phyloP scores from a whole-genome alignment of 768 basidiomycete species.

The Naganishia vishniacii region DNA sequence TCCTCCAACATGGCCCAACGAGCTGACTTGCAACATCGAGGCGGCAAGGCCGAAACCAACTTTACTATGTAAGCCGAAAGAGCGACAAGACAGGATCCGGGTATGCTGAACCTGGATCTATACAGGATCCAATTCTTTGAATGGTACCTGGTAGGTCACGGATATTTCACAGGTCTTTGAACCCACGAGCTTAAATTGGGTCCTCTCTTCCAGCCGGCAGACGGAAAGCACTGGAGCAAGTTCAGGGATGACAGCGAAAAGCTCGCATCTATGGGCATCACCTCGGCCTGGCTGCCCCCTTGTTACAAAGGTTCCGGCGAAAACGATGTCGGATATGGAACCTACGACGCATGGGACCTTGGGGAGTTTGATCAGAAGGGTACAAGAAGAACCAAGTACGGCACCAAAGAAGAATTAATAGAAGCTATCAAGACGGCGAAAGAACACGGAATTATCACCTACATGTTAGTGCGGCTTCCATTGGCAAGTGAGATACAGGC shows the following conservation, averaged over 20 bases:
- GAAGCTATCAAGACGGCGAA: slow-evolving; percentile 64
- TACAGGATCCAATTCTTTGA: slow-evolving; percentile 29
- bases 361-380: slow-evolving; percentile 36
- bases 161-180: neutral
- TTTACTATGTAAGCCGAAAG: slow-evolving; percentile 23
- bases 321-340: slow-evolving; percentile 15
- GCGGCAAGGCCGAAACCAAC: slow-evolving; percentile 18
- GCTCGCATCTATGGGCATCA: slow-evolving; percentile 49
- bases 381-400: slow-evolving; percentile 66
- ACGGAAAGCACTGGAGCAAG: slow-evolving; percentile 49
- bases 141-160: slow-evolving; percentile 23
- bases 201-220: slow-evolving; percentile 18
- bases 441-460: slow-evolving; percentile 63
- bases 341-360: slow-evolving; percentile 26
- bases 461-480: slow-evolving; percentile 22
- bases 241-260: slow-evolving; percentile 37
- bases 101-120: neutral
- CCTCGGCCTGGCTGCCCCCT: slow-evolving; percentile 50
- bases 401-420: slow-evolving; percentile 72
- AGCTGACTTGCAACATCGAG: slow-evolving; percentile 20
- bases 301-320: slow-evolving; percentile 24
- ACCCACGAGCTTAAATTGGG: neutral
- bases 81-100: too few relatives aligned
- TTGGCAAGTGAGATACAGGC: neutral
- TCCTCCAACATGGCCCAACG: slow-evolving; percentile 13